These are phyloP conservation scores for Rhododendron kiyosumense DNA, from an alignment of 148 eudicot species.

Conservation along the genomic window DNA sequence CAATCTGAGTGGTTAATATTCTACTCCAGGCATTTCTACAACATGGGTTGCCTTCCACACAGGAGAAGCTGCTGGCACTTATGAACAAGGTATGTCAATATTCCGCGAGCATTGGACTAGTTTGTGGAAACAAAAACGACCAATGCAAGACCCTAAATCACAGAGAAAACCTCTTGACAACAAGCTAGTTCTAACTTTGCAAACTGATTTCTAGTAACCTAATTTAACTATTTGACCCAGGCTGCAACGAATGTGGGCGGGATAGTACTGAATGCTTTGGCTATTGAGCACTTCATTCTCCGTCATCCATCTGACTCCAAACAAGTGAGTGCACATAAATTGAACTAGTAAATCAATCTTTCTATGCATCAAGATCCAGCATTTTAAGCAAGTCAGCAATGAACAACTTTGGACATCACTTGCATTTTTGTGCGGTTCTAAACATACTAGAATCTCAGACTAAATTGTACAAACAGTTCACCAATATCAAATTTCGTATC, in stretches of 20 bases:
- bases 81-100: slow-evolving; percentile 62
- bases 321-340: slow-evolving; percentile 42
- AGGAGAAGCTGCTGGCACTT: slow-evolving; percentile 60
- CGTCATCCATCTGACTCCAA: slow-evolving; percentile 64
- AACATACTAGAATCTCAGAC: neutral
- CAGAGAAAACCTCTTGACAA: neutral
- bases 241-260: slow-evolving; percentile 89
- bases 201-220: neutral
- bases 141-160: neutral
- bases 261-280: slow-evolving; percentile 78
- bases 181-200: neutral
- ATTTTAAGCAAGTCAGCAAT: neutral
- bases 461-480: neutral
- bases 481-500: neutral
- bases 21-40: slow-evolving; percentile 68
- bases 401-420: neutral
- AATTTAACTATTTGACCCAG: slow-evolving; percentile 28
- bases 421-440: neutral
- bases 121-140: neutral
- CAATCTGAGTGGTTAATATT: slow-evolving; percentile 13
- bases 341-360: neutral
- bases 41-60: slow-evolving; percentile 77
- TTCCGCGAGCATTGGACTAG: neutral
- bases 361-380: neutral
- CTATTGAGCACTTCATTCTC: slow-evolving; percentile 90